Evolutionary conservation across 441 rosid genomes (phyloP).

Genomic region (Metrosideros polymorpha): DNA sequence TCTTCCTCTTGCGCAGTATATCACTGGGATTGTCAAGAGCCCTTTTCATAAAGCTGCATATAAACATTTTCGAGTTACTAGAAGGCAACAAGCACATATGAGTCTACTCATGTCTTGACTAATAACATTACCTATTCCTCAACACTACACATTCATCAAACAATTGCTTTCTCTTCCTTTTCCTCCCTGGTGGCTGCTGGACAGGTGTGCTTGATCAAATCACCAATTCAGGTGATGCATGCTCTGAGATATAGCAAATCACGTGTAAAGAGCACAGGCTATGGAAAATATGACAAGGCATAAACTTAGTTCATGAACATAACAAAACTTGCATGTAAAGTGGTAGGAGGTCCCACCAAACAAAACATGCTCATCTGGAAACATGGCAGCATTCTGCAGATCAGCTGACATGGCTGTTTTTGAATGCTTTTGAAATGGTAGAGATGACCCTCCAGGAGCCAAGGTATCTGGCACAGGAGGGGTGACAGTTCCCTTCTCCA

Average conservation of each 20-base stretch:
- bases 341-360: conserved; percentile 34
- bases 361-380: conserved; percentile 4
- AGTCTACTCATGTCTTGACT: neutral
- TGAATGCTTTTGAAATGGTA: conserved; percentile 30
- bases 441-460: conserved; percentile 22
- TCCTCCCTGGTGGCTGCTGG: conserved; percentile 27
- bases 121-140: conserved; percentile 41
- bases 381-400: conserved; percentile 22
- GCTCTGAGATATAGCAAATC: conserved; percentile 24
- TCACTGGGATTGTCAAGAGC: conserved; percentile 49
- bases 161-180: conserved; percentile 37
- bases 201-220: conserved; percentile 47
- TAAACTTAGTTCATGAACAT: neutral
- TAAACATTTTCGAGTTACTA: no score
- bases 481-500: conserved; percentile 27
- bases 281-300: neutral
- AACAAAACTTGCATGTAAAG: neutral
- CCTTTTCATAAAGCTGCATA: conserved; percentile 44
- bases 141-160: conserved; percentile 54
- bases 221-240: conserved; percentile 38
- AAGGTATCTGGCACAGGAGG: conserved; percentile 28
- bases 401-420: conserved; percentile 28
- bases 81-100: no score
- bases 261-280: neutral
- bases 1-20: conserved; percentile 38